phyloP scores from a whole-genome alignment of 352 stramenopile genomes.

The Pythium brassicae region DNA sequence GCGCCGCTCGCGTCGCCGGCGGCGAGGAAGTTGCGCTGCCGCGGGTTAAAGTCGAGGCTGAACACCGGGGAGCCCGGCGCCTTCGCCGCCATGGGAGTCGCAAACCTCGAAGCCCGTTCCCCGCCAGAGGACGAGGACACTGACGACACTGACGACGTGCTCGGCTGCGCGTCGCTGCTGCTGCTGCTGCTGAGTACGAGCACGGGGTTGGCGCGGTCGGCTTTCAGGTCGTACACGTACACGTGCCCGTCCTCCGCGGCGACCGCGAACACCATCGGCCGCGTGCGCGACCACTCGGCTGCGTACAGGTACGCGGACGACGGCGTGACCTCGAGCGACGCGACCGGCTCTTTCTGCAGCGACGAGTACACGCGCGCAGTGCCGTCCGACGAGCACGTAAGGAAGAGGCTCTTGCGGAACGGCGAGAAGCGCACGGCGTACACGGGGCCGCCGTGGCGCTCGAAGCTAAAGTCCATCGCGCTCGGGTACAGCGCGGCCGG shows the following conservation, averaged over 20 bases:
- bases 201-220: conserved; percentile 37
- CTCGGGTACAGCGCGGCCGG: conserved; percentile 49
- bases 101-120: background rate
- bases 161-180: background rate
- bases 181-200: conserved; percentile 25
- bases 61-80: conserved; percentile 33
- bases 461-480: conserved; percentile 75
- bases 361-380: conserved; percentile 75
- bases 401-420: conserved; percentile 79
- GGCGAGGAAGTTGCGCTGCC: conserved; percentile 82
- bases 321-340: conserved; percentile 61
- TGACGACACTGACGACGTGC: background rate
- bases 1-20: conserved; percentile 54
- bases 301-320: conserved; percentile 72
- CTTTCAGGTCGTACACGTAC: conserved; percentile 75
- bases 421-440: conserved; percentile 79
- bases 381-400: conserved; percentile 76
- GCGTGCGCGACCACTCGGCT: conserved; percentile 68
- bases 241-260: conserved; percentile 66
- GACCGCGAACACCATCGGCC: conserved; percentile 70
- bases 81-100: conserved; percentile 4
- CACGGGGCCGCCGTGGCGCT: conserved; percentile 66
- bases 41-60: conserved; percentile 71
- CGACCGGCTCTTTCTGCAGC: conserved; percentile 50
- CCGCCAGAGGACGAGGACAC: background rate